These are phyloP conservation scores for Kondoa malvinella DNA, from an alignment of 768 basidiomycete genomes.

Conservation along the genomic window DNA sequence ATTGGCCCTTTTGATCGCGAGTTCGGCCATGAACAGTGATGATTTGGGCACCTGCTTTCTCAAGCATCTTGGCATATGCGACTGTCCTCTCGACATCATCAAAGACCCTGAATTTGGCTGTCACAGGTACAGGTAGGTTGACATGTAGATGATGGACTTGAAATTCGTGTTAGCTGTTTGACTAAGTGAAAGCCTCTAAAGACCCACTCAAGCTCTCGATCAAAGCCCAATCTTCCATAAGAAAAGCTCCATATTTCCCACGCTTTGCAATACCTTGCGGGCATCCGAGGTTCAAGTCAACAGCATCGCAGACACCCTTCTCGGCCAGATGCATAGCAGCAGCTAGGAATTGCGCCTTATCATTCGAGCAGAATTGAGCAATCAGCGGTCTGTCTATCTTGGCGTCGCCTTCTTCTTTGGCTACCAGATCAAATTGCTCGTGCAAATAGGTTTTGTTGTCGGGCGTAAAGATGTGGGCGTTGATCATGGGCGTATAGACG, in stretches of 20 bases:
- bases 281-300: slow-evolving; percentile 77
- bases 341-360: slow-evolving; percentile 55
- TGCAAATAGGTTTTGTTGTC: slow-evolving; percentile 41
- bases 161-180: not conserved
- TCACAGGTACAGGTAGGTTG: slow-evolving; percentile 77
- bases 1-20: slow-evolving; percentile 78
- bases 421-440: slow-evolving; percentile 48
- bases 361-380: slow-evolving; percentile 66
- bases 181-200: slow-evolving; percentile 26
- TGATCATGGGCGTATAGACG: slow-evolving; percentile 96
- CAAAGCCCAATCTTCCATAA: slow-evolving; percentile 89
- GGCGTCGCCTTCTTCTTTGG: slow-evolving; percentile 63
- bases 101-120: slow-evolving; percentile 89
- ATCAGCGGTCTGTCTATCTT: slow-evolving; percentile 26
- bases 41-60: slow-evolving; percentile 84
- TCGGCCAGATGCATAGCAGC: slow-evolving; percentile 61
- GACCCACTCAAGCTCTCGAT: slow-evolving; percentile 57
- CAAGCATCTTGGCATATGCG: slow-evolving; percentile 88
- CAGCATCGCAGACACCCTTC: slow-evolving; percentile 55
- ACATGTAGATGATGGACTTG: slow-evolving; percentile 69
- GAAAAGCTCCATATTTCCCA: slow-evolving; percentile 72
- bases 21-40: slow-evolving; percentile 82
- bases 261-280: slow-evolving; percentile 85
- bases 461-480: slow-evolving; percentile 64
- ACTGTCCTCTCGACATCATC: slow-evolving; percentile 70